These are phyloP conservation scores for Usnea hakonensis DNA, from an alignment of 495 filamentous ascomycete species.

Conservation along the genomic window DNA sequence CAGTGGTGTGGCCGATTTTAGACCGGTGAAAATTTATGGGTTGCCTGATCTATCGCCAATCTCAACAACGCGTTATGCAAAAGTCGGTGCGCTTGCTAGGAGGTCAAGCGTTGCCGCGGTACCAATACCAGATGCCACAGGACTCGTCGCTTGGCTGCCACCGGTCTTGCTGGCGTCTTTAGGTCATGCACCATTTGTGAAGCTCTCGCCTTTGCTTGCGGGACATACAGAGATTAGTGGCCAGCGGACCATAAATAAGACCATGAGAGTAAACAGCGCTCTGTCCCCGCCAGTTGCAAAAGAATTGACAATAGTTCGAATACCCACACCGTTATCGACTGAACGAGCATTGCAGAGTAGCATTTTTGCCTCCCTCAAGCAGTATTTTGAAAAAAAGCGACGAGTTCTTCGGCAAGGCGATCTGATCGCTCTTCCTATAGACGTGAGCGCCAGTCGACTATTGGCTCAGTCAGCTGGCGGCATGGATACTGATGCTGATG, in stretches of 20 bases:
- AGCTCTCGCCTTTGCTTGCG: conserved; percentile 50
- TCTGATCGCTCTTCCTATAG: conserved; percentile 75
- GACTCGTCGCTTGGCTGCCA: conserved; percentile 66
- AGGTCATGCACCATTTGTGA: conserved; percentile 63
- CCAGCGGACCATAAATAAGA: conserved; percentile 33
- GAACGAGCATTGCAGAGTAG: conserved; percentile 76
- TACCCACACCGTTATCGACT: conserved; percentile 79
- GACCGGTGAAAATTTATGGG: conserved; percentile 79
- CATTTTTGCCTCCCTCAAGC: conserved; percentile 75
- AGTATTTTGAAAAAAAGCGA: conserved; percentile 70
- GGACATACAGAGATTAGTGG: not conserved
- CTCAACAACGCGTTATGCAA: conserved; percentile 44
- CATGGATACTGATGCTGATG: conserved; percentile 17
- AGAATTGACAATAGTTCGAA: conserved; percentile 83
- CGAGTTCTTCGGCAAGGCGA: conserved; percentile 79
- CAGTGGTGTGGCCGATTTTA: conserved; percentile 47
- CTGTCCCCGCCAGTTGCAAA: conserved; percentile 77
- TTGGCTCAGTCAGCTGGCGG: conserved; percentile 13
- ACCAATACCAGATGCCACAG: conserved; percentile 25
- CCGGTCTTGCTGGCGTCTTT: conserved; percentile 83
- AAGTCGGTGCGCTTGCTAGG: conserved; percentile 32
- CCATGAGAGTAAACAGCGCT: conserved; percentile 43
- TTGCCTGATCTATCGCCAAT: conserved; percentile 58
- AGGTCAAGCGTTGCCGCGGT: conserved; percentile 43
- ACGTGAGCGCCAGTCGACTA: conserved; percentile 36